Evolutionary conservation across 1,139 yeast genomes (phyloP).

Genomic region (Suhomyces taliae): DNA sequence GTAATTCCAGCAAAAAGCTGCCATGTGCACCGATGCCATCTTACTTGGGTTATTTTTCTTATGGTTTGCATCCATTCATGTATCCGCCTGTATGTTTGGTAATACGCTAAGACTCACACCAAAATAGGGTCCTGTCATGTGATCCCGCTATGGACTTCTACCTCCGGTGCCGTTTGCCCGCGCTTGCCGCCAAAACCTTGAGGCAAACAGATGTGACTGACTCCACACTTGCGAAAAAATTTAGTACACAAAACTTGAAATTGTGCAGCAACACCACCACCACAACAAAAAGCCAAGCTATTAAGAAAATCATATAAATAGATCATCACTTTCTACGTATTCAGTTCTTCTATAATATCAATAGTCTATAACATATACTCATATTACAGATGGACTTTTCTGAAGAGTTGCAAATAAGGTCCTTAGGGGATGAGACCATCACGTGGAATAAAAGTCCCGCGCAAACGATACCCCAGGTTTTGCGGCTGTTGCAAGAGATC

Average conservation of each 20-base stretch:
- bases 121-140: background rate
- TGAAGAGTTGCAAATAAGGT: background rate
- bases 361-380: too few species aligned
- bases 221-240: conserved; percentile 7
- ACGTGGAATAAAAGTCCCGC: background rate
- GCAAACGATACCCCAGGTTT: conserved; percentile 6
- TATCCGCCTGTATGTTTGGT: background rate
- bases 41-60: background rate
- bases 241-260: conserved; percentile 1
- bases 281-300: background rate
- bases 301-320: background rate
- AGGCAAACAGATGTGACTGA: conserved; percentile 5
- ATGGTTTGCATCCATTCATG: background rate
- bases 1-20: background rate
- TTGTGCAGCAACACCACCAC: conserved; percentile 1
- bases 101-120: background rate
- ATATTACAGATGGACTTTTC: too few species aligned
- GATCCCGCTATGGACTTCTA: background rate
- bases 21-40: background rate
- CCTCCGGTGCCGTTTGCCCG: conserved; percentile 4
- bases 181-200: conserved; percentile 8
- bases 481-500: conserved; percentile 5
- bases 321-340: background rate
- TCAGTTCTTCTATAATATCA: background rate
- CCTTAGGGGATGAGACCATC: background rate